Conservation (phyloP, 208 protist species). For the Lotmaria passim region DNA sequence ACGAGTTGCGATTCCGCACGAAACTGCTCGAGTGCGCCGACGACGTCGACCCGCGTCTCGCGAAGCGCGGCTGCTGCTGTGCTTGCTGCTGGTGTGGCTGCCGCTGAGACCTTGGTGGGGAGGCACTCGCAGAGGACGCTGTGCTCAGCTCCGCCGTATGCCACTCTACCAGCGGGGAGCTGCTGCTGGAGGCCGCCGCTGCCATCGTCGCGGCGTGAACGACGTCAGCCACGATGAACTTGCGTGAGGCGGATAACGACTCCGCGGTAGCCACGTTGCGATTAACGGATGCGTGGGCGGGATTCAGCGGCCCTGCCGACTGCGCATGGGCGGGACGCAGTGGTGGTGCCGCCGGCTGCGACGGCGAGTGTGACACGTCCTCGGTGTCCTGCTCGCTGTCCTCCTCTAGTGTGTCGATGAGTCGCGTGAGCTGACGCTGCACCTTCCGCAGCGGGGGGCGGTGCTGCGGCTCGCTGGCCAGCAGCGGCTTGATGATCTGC, state of each 20-base stretch:
- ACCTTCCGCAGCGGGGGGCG: conserved; percentile 44
- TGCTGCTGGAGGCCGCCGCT: too few species aligned
- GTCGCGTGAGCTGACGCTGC: conserved; percentile 32
- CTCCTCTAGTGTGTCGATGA: conserved; percentile 34
- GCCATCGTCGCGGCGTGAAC: neutral
- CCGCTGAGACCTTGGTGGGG: neutral
- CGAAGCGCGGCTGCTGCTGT: neutral
- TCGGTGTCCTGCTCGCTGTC: conserved; percentile 24
- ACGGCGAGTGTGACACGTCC: conserved; percentile 5
- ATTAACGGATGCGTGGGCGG: too few species aligned
- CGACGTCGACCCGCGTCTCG: neutral
- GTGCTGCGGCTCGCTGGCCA: conserved; percentile 34
- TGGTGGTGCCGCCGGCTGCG: conserved; percentile 5
- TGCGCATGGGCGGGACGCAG: too few species aligned
- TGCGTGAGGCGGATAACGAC: neutral
- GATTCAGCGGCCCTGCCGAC: neutral
- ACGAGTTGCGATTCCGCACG: conserved; percentile 8
- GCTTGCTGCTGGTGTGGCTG: neutral
- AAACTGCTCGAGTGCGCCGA: conserved; percentile 5
- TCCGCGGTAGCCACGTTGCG: neutral
- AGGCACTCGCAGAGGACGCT: too few species aligned
- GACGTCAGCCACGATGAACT: neutral
- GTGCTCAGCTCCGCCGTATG: neutral
- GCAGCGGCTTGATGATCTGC: conserved; percentile 53
- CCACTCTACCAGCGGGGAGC: conserved; percentile 14